phyloP scores from a whole-genome alignment of 2,329 filamentous ascomycete species.

The Furcasterigmium sp. region DNA sequence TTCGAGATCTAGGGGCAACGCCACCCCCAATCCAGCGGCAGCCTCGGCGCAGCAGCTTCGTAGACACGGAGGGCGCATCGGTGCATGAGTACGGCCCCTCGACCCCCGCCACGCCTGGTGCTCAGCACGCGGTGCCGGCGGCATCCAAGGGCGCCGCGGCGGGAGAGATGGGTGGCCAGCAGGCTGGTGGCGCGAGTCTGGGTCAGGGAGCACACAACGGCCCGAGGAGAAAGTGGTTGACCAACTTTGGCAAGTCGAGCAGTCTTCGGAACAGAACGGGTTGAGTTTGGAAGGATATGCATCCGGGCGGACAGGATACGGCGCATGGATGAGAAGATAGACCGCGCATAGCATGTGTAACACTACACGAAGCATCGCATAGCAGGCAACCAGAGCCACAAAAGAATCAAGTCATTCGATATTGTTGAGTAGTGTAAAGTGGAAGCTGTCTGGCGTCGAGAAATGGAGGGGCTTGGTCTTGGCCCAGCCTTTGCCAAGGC shows the following conservation, averaged over 20 bases:
- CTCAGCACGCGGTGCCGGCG: not conserved
- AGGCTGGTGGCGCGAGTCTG: constrained; percentile 3
- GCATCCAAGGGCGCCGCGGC: constrained; percentile 5
- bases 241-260: constrained; percentile 22
- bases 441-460: too few relatives aligned
- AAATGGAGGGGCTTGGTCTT: too few relatives aligned
- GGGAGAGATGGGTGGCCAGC: constrained; percentile 3
- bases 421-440: too few relatives aligned
- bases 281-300: constrained; percentile 4
- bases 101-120: constrained; percentile 2
- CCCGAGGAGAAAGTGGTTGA: constrained; percentile 22
- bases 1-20: constrained; percentile 36
- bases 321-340: not conserved
- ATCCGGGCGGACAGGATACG: not conserved
- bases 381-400: too few relatives aligned
- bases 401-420: too few relatives aligned
- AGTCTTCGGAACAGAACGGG: constrained; percentile 21
- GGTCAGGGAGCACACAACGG: constrained; percentile 6
- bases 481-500: too few relatives aligned
- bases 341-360: not conserved
- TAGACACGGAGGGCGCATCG: constrained; percentile 10
- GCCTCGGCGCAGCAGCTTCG: constrained; percentile 9
- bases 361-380: too few relatives aligned
- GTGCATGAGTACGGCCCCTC: constrained; percentile 1
- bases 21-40: constrained; percentile 52